phyloP scores from a whole-genome alignment of 192 early-diverging fungal species.

The Coemansia sp. region DNA sequence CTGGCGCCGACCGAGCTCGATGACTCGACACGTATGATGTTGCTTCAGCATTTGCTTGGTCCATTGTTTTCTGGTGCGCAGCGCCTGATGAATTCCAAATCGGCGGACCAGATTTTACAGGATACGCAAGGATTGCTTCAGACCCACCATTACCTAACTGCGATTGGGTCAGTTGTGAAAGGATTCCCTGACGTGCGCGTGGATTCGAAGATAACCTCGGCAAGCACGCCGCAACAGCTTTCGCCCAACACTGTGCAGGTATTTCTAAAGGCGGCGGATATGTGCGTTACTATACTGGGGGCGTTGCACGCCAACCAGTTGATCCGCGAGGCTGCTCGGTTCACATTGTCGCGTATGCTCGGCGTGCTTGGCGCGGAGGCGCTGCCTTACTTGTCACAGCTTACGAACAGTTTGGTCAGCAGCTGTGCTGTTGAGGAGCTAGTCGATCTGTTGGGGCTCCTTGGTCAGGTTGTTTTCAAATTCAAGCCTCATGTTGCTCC shows the following conservation, averaged over 20 bases:
- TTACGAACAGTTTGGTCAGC: constrained; percentile 75
- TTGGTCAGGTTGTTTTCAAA: constrained; percentile 83
- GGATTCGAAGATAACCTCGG: constrained; percentile 35
- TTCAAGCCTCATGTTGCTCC: constrained; percentile 68
- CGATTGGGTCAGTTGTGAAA: constrained; percentile 82
- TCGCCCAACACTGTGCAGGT: constrained; percentile 55
- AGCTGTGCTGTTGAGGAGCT: constrained; percentile 77
- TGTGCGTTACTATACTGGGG: constrained; percentile 70
- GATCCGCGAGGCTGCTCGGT: constrained; percentile 69
- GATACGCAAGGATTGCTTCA: constrained; percentile 72
- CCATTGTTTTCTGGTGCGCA: constrained; percentile 79
- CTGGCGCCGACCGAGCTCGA: constrained; percentile 77
- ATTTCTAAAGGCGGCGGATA: constrained; percentile 79
- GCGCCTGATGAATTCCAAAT: constrained; percentile 59
- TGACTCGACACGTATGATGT: constrained; percentile 67
- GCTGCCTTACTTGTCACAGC: constrained; percentile 72
- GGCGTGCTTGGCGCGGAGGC: constrained; percentile 81
- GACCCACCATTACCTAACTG: constrained; percentile 78
- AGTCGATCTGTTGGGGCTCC: constrained; percentile 81
- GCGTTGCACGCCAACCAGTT: constrained; percentile 60
- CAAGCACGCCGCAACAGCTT: constrained; percentile 38
- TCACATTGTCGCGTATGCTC: constrained; percentile 84
- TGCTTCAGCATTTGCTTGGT: constrained; percentile 65
- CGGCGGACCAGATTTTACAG: constrained; percentile 57
- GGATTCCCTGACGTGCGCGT: constrained; percentile 62